Evolutionary conservation across 768 basidiomycete genomes (phyloP).

Genomic region (Hemileccinum impolitum): DNA sequence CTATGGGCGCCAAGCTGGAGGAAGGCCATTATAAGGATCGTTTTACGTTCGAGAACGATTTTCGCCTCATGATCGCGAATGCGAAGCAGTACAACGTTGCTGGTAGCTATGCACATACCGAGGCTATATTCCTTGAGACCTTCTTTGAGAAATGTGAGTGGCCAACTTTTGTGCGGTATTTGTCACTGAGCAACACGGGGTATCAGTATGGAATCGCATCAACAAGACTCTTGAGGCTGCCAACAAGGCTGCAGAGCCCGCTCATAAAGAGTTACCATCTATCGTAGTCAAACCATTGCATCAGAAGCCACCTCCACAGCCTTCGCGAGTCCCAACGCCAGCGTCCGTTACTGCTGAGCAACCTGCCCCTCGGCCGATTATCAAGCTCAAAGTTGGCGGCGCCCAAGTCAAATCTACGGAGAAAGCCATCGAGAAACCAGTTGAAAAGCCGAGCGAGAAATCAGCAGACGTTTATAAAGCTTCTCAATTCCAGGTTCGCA

Average conservation of each 20-base stretch:
- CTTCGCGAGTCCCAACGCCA: slow-evolving; percentile 7
- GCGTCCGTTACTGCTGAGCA: slow-evolving; percentile 21
- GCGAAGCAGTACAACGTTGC: slow-evolving; percentile 80
- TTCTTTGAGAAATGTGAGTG: slow-evolving; percentile 84
- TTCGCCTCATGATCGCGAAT: slow-evolving; percentile 84
- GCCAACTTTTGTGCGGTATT: neutral
- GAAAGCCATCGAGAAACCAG: slow-evolving; percentile 27
- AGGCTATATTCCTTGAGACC: slow-evolving; percentile 69
- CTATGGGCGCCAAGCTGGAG: slow-evolving; percentile 82
- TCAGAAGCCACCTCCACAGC: slow-evolving; percentile 15
- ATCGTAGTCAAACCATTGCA: slow-evolving; percentile 23
- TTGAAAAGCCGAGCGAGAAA: slow-evolving; percentile 24
- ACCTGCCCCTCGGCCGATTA: slow-evolving; percentile 49
- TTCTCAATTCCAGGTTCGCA: slow-evolving; percentile 40
- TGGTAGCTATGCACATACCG: slow-evolving; percentile 69
- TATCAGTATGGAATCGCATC: slow-evolving; percentile 80
- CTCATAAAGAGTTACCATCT: slow-evolving; percentile 23
- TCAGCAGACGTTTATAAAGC: slow-evolving; percentile 33
- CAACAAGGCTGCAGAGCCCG: slow-evolving; percentile 40
- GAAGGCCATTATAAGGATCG: slow-evolving; percentile 84
- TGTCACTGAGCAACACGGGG: slow-evolving; percentile 6
- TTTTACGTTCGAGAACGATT: slow-evolving; percentile 80
- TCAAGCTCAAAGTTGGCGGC: slow-evolving; percentile 67
- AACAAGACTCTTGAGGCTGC: slow-evolving; percentile 77
- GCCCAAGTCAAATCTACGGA: slow-evolving; percentile 35